Conservation (phyloP, 177 flowering plant genomes). For the Tripterygium wilfordii region DNA sequence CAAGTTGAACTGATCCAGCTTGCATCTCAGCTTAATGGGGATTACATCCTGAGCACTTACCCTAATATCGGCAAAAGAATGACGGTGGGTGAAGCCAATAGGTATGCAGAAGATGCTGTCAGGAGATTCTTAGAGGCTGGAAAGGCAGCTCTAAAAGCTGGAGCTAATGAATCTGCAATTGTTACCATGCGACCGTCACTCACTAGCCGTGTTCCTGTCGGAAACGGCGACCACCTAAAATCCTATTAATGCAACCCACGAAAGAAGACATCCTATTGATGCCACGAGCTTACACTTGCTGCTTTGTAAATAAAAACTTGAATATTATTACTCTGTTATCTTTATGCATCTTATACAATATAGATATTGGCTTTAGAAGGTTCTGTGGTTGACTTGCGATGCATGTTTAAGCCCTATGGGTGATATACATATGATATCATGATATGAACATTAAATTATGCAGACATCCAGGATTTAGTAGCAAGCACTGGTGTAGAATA, state of each 20-base stretch:
- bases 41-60: slow-evolving; percentile 66
- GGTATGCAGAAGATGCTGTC: slow-evolving; percentile 85
- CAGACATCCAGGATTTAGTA: too few relatives aligned
- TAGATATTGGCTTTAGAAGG: too few relatives aligned
- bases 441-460: too few relatives aligned
- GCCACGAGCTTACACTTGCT: too few relatives aligned
- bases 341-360: too few relatives aligned
- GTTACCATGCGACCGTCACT: slow-evolving; percentile 93
- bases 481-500: too few relatives aligned
- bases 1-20: slow-evolving; percentile 91
- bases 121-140: slow-evolving; percentile 90
- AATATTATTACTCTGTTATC: too few relatives aligned
- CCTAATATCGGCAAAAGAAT: slow-evolving; percentile 73
- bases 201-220: slow-evolving; percentile 45
- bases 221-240: not conserved
- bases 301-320: not conserved
- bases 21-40: slow-evolving; percentile 92
- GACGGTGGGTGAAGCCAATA: slow-evolving; percentile 76
- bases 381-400: too few relatives aligned
- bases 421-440: too few relatives aligned
- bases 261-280: too few relatives aligned
- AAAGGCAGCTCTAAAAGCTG: slow-evolving; percentile 70
- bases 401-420: too few relatives aligned
- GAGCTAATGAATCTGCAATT: slow-evolving; percentile 84
- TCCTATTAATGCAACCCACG: slow-evolving; percentile 2